These are phyloP conservation scores for Tympanopsis confertula DNA, from an alignment of 2,329 filamentous ascomycete species.

Conservation along the genomic window DNA sequence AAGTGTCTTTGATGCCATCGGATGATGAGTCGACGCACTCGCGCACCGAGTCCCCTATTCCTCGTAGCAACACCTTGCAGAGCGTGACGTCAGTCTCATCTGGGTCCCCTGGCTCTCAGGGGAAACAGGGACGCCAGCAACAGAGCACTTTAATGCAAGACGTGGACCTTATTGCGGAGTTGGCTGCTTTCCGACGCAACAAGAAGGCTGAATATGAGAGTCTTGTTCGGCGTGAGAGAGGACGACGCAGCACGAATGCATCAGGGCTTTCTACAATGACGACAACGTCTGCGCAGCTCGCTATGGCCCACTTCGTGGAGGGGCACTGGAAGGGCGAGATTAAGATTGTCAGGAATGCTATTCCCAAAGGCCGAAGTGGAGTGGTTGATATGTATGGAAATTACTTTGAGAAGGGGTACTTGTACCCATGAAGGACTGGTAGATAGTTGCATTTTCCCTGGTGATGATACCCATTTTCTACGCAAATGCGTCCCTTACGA, in stretches of 20 bases:
- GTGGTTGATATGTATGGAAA: slow-evolving; percentile 39
- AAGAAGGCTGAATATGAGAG: slow-evolving; percentile 35
- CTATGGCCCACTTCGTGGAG: slow-evolving; percentile 29
- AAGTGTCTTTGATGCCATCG: slow-evolving; percentile 24
- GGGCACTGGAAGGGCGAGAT: slow-evolving; percentile 49
- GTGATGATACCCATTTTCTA: not conserved
- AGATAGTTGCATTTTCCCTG: not conserved
- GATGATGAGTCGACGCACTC: slow-evolving; percentile 13
- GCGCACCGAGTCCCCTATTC: not conserved
- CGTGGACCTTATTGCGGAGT: slow-evolving; percentile 37
- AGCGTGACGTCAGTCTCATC: too few relatives aligned
- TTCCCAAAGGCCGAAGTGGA: slow-evolving; percentile 23
- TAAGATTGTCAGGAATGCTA: slow-evolving; percentile 36
- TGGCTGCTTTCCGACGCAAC: slow-evolving; percentile 39
- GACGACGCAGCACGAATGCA: not conserved
- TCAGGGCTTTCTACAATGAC: slow-evolving; percentile 8
- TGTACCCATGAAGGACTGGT: slow-evolving; percentile 27
- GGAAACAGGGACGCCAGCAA: too few relatives aligned
- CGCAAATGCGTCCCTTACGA: not conserved
- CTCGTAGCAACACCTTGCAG: too few relatives aligned
- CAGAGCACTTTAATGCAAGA: slow-evolving; percentile 8
- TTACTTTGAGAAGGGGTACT: slow-evolving; percentile 36
- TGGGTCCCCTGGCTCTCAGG: not conserved
- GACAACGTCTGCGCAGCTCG: slow-evolving; percentile 4
- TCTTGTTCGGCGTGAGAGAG: slow-evolving; percentile 3